Base-by-base conservation (phyloP, 23 red algal genomes). In the Cyanidioschyzon merolae region DNA sequence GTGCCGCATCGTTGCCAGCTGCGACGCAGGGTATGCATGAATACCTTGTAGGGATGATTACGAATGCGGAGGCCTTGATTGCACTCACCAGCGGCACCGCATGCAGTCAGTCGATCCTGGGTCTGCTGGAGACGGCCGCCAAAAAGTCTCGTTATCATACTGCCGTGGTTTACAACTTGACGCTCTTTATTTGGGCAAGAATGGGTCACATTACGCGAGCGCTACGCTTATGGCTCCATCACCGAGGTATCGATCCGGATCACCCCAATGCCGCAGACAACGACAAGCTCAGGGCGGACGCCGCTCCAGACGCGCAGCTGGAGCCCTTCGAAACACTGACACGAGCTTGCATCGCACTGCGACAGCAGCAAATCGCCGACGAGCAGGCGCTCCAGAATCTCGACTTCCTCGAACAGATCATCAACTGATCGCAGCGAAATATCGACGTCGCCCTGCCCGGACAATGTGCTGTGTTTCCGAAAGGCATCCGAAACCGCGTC, bases 281-380 rank as follows among this genome's bases (percentile, higher is more conserved):
- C 32, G n/a, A 35, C 12, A 25, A 7, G 16, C 63, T 71, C n/a
- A 7, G 30, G 63, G 12, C 63, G 30, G 7, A 15, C 3, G 7
- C 63, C 3, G 29, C 63, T 27, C 12, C 21, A 7, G 29, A 71
- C 12, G 29, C 29, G 3, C 3, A 7, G 12, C 63, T 15, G 29
- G n/a, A 35, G 7, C 45, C 45, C 21, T 54, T 54, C 45, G 45
- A 7, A 54, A 27, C 63, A 7, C 7, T 71, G 63, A 35, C 21
- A 7, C 2, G 21, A 27, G 63, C 63, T 27, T 71, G 63, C 30
- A 71, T 71, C 32, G 12, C 7, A 17, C 63, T 25, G 21, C 63
- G 63, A 3, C 63, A 27, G 21, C n/a, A 71, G 30, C n/a, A 71
- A 35, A 71, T 71, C 63, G 63, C 63, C 29, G 63, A 71, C 7